Evolutionary conservation across 768 basidiomycete species (phyloP).

Genomic region (Lactifluus hygrophoroides): DNA sequence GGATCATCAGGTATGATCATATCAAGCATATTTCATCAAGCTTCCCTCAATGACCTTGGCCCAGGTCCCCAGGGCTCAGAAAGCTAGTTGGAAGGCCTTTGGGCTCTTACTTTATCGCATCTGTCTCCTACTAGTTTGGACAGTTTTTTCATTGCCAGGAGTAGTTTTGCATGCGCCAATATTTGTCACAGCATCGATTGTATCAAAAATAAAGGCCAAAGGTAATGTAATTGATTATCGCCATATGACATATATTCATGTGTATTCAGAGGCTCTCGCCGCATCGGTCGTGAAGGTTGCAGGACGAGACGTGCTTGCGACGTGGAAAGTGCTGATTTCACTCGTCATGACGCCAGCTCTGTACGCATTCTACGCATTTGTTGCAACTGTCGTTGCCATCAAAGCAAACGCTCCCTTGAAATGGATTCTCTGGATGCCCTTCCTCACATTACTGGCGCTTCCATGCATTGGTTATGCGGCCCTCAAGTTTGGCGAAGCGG

Average conservation of each 20-base stretch:
- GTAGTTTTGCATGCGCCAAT: constrained; percentile 87
- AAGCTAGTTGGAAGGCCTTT: constrained; percentile 77
- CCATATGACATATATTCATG: background rate
- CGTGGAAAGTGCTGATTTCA: constrained; percentile 95
- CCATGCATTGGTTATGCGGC: constrained; percentile 89
- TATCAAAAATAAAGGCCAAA: constrained; percentile 83
- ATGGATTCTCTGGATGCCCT: constrained; percentile 66
- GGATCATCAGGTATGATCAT: constrained; percentile 70
- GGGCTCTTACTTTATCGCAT: constrained; percentile 78
- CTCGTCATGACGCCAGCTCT: constrained; percentile 79
- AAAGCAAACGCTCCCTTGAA: constrained; percentile 52
- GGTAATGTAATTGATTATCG: constrained; percentile 35
- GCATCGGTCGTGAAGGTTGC: constrained; percentile 92
- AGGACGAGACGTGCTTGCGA: constrained; percentile 86
- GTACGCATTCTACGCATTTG: constrained; percentile 72
- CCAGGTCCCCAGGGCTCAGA: constrained; percentile 80
- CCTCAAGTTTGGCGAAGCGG: constrained; percentile 94
- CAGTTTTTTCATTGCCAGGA: constrained; percentile 78
- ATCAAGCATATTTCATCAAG: background rate
- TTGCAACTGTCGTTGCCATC: constrained; percentile 70
- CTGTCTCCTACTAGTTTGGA: constrained; percentile 70
- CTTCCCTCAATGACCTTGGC: background rate
- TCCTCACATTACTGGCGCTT: constrained; percentile 58
- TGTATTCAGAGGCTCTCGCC: constrained; percentile 75
- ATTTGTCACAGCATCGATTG: constrained; percentile 79